Base-by-base conservation (phyloP, 805 yeast genomes). In the Lipomyces kockii region DNA sequence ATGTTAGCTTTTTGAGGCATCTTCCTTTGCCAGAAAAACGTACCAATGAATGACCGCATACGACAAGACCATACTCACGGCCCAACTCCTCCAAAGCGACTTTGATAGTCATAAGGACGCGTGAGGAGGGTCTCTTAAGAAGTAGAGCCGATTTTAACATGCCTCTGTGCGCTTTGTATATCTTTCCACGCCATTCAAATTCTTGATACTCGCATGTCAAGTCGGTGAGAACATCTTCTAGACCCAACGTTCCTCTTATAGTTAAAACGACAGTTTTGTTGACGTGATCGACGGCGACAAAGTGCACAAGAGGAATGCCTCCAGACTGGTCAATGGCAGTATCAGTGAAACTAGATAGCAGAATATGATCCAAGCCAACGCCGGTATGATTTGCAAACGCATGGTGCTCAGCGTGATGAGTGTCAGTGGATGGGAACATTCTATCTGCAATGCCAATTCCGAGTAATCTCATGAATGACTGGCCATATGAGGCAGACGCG, bases 401-500 rank as follows among this genome's bases (percentile, higher is more conserved):
- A 58, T 75, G 74, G 58, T 77, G 78, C 67, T 76, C 78, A 2
- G 74, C 69, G 49, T 75, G 77, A 49, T 75, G 76, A 7, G 71
- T 67, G 49, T 67, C 71, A 35, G 68, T 70, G 5, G 74, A 57
- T 32, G 74, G 73, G 58, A 74, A 67, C 29, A 64, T 66, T 27
- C 68, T 59, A n/a, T 71, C 74, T 11, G 71, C 68, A 32, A 66
- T 61, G 29, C 76, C 73, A 54, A 76, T 66, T 11, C 79, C 78
- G 17, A 77, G 66, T 17, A 77, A 65, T 20, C 76, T 67, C 75
- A 77, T 72, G 60, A 77, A 77, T 6, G 78, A 74, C 60, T 74
- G 77, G 12, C 80, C 80, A 60, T 77, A 77, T 7, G 79, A 75
- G 2, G 79, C 80, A 11, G 78, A 74, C 7, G 79, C 76, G 63